These are phyloP conservation scores for Penicillium arizonense DNA, from an alignment of 495 filamentous ascomycete species.

Conservation along the genomic window DNA sequence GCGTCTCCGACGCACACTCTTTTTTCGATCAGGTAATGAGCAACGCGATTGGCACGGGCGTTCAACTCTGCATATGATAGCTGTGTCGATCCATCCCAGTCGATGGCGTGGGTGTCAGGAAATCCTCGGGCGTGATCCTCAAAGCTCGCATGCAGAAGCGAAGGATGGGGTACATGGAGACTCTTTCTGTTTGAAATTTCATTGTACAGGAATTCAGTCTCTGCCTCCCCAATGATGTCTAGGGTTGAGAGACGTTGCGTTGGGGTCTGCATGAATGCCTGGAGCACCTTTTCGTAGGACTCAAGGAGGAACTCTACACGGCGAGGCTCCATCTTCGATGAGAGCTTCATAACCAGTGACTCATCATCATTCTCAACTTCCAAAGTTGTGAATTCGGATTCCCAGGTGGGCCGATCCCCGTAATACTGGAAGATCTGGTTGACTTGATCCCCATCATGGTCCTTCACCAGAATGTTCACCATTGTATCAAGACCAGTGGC, in stretches of 20 bases:
- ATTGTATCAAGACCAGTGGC: constrained; percentile 12
- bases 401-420: constrained; percentile 11
- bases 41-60: not conserved
- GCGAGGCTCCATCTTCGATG: constrained; percentile 8
- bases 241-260: not conserved
- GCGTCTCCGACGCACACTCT: not conserved
- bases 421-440: constrained; percentile 13
- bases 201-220: not conserved
- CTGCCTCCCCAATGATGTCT: not conserved
- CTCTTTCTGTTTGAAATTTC: not conserved
- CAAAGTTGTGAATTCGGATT: constrained; percentile 14
- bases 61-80: not conserved
- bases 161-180: not conserved
- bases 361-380: constrained; percentile 14
- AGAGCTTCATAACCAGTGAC: constrained; percentile 1
- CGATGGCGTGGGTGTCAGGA: not conserved
- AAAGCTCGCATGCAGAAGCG: not conserved
- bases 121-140: not conserved
- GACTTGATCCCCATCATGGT: constrained; percentile 2
- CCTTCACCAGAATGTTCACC: constrained; percentile 21
- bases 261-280: not conserved
- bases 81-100: not conserved
- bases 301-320: constrained; percentile 13
- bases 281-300: not conserved
- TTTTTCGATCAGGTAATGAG: not conserved